These are phyloP conservation scores for Dissophora globulifera DNA, from an alignment of 192 early-diverging fungal species.

Conservation along the genomic window DNA sequence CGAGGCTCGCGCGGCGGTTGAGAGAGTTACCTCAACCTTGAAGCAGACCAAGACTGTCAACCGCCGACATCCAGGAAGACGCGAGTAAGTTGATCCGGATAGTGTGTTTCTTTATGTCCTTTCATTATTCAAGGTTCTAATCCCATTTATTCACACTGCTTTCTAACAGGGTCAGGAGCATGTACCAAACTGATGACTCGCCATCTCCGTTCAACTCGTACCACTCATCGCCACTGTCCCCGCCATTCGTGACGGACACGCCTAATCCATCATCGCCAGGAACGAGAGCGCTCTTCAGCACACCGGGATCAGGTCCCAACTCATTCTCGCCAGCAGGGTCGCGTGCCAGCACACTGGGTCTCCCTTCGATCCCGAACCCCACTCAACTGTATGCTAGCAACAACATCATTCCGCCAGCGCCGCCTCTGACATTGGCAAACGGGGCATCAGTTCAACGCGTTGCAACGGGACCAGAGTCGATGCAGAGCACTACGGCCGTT, in stretches of 20 bases:
- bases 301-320: neutral
- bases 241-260: slow-evolving; percentile 17
- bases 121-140: too few relatives aligned
- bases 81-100: slow-evolving; percentile 14
- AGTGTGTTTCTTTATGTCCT: neutral
- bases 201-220: slow-evolving; percentile 23
- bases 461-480: slow-evolving; percentile 19
- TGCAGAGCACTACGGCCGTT: neutral
- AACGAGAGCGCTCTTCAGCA: slow-evolving; percentile 31
- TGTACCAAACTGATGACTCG: slow-evolving; percentile 50
- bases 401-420: slow-evolving; percentile 18
- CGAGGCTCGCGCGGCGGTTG: slow-evolving; percentile 46
- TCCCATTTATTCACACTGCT: too few relatives aligned
- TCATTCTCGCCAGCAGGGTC: slow-evolving; percentile 20
- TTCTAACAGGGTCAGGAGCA: slow-evolving; percentile 50
- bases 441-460: neutral
- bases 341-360: slow-evolving; percentile 36
- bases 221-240: slow-evolving; percentile 38
- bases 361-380: slow-evolving; percentile 17
- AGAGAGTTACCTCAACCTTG: slow-evolving; percentile 38
- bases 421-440: slow-evolving; percentile 12
- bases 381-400: slow-evolving; percentile 9
- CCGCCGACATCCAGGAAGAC: slow-evolving; percentile 41
- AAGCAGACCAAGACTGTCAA: slow-evolving; percentile 41
- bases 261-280: slow-evolving; percentile 15